Evolutionary conservation across 2,329 filamentous ascomycete species (phyloP).

Genomic region (Teratosphaeria viscida): DNA sequence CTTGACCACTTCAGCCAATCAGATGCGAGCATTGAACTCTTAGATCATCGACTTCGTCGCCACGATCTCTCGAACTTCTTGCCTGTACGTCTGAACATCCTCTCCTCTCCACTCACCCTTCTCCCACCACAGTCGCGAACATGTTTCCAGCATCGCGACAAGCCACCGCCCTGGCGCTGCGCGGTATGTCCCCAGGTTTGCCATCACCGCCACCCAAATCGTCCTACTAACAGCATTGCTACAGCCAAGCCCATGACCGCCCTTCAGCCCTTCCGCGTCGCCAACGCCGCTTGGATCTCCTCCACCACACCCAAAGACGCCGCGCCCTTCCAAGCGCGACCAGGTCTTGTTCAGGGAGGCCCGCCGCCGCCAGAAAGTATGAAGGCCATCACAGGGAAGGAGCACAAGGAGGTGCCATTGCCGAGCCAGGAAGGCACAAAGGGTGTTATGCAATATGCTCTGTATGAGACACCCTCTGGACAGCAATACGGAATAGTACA

Average conservation of each 20-base stretch:
- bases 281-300: conserved; percentile 52
- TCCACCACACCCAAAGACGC: conserved; percentile 56
- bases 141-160: conserved; percentile 45
- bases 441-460: conserved; percentile 71
- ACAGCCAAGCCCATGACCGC: conserved; percentile 56
- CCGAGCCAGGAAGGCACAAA: conserved; percentile 71
- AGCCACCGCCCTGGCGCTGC: conserved; percentile 44
- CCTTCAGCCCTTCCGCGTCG: conserved; percentile 51
- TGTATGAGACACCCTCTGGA: conserved; percentile 46
- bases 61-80: background rate
- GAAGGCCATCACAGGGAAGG: conserved; percentile 25
- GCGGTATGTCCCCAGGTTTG: conserved; percentile 33
- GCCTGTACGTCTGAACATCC: background rate
- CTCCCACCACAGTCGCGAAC: conserved; percentile 11
- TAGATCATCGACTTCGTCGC: background rate
- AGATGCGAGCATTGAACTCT: background rate
- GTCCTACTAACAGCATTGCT: conserved; percentile 12
- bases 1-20: background rate
- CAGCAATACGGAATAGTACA: background rate
- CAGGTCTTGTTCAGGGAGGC: conserved; percentile 43
- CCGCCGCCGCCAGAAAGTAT: conserved; percentile 42
- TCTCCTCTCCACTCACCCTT: conserved; percentile 10
- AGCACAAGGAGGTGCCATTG: conserved; percentile 58
- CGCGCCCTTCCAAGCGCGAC: conserved; percentile 42
- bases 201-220: conserved; percentile 1